A percentile compares a stretch with the other conserved stretches of the same genome.
Conservation (phyloP, 1,284 basidiomycete species). For the Puccinia brachypodii region DNA sequence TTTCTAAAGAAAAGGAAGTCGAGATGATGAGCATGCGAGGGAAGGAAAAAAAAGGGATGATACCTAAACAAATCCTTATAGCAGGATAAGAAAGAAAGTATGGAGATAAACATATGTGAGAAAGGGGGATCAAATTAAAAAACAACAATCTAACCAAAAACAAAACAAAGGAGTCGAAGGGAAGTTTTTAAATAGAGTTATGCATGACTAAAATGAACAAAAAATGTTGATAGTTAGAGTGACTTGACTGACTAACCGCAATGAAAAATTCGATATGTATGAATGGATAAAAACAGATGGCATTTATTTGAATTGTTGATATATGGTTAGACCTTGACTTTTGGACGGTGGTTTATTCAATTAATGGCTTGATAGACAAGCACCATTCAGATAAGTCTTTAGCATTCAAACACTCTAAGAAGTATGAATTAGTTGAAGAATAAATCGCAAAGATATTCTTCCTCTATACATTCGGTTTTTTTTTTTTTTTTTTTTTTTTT, state of each 20-base stretch:
- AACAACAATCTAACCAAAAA: neutral
- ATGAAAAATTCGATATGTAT: neutral
- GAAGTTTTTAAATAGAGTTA: neutral
- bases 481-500: neutral
- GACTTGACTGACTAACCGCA: neutral
- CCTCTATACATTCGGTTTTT: conserved; percentile 13
- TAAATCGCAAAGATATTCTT: conserved; percentile 48
- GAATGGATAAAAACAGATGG: neutral
- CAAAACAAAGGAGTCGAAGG: neutral
- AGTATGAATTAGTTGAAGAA: conserved; percentile 48
- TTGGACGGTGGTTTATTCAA: neutral
- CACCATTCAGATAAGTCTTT: conserved; percentile 44
- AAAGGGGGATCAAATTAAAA: neutral
- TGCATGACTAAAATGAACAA: neutral
- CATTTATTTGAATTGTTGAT: neutral
- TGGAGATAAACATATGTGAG: neutral
- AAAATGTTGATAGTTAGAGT: neutral
- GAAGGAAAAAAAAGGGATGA: neutral
- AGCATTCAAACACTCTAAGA: conserved; percentile 16
- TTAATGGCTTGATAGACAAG: conserved; percentile 30
- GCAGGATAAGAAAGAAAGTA: neutral
- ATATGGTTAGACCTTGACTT: neutral
- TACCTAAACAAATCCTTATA: neutral
- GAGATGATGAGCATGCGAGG: neutral
- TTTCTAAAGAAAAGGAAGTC: too few relatives aligned